A percentile compares a stretch with the other conserved stretches of the same genome.
Evolutionary conservation across 2,329 filamentous ascomycete species (phyloP).

Genomic region (Venturia asperata): DNA sequence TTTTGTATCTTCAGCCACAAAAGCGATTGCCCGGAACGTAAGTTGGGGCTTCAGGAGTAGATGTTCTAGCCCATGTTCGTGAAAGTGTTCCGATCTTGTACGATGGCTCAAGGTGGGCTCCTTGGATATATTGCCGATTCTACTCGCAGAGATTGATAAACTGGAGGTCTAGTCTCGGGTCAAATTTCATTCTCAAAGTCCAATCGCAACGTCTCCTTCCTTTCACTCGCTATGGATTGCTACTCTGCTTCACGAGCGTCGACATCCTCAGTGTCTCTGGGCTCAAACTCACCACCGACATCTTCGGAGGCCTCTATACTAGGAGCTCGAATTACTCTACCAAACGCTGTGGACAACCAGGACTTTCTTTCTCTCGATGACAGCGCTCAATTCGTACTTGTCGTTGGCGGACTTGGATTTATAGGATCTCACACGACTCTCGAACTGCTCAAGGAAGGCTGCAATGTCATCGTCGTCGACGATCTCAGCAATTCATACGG

Average conservation of each 20-base stretch:
- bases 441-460: slow-evolving; percentile 47
- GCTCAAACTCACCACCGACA: background rate
- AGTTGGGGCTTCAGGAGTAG: background rate
- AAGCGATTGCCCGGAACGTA: background rate
- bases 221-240: background rate
- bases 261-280: background rate
- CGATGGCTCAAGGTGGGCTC: background rate
- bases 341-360: background rate
- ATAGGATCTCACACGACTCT: slow-evolving; percentile 51
- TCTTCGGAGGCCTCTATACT: background rate
- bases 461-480: slow-evolving; percentile 46
- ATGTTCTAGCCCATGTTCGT: background rate
- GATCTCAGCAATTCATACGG: slow-evolving; percentile 41
- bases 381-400: slow-evolving; percentile 40
- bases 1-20: background rate
- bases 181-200: background rate
- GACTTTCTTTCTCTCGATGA: slow-evolving; percentile 1
- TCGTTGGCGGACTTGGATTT: slow-evolving; percentile 49
- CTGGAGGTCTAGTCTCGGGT: background rate
- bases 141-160: background rate
- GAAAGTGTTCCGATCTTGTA: background rate
- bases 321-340: background rate
- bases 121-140: background rate
- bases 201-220: background rate
- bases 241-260: background rate